Evolutionary conservation across 2,329 filamentous ascomycete genomes (phyloP), one percentile per base, ranked within the genome.

Genomic region (Alternaria angustiovoidea): DNA sequence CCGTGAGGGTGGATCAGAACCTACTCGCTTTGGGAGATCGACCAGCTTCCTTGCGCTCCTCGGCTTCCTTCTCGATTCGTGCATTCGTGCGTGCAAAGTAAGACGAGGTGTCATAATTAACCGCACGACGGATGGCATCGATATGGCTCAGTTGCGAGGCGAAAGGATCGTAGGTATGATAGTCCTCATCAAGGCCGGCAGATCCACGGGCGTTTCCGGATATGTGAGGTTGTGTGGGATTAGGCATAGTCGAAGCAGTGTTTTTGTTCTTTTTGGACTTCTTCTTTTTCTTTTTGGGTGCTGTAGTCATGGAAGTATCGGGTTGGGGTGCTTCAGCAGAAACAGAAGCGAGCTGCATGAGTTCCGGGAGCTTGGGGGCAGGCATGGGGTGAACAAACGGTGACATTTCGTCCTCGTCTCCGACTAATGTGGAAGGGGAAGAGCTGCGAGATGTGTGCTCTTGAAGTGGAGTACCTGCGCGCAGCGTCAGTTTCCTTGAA

Each of bases 181-280:
- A 38, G 9, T 54, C 48, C n/a, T 16, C 49, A 8, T 24, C 11
- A 14, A 7, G 9, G 28, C n/a, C 5, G 16, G 7, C 7, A 43
- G 9, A 18, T n/a, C 16, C 14, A 18, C 28, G 16, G 7, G 44
- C 2, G 3, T 39, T 24, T 12, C 32, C 22, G 11, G n/a, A 36
- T 20, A 24, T 5, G 4, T 12, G 12, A 24, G 53, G 16, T 9
- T 51, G 18, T 5, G 26, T 8, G 34, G 20, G 3, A 22, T 54
- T 22, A 44, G 38, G 22, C 7, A 41, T 26, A 46, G 18, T 18
- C 4, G 54, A 16, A 16, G 44, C 32, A 30, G 64, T 68, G 80
- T 83, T 84, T 77, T 83, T 84, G 67, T 75, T 77, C 38, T 69
- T 70, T 43, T 65, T 70, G 14, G 67, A 71, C 47, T 70, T 68